A percentile compares a stretch with the other conserved stretches of the same genome.
These are phyloP conservation scores for Alternaria sp. DNA, from an alignment of 2,329 filamentous ascomycete species.

Conservation along the genomic window DNA sequence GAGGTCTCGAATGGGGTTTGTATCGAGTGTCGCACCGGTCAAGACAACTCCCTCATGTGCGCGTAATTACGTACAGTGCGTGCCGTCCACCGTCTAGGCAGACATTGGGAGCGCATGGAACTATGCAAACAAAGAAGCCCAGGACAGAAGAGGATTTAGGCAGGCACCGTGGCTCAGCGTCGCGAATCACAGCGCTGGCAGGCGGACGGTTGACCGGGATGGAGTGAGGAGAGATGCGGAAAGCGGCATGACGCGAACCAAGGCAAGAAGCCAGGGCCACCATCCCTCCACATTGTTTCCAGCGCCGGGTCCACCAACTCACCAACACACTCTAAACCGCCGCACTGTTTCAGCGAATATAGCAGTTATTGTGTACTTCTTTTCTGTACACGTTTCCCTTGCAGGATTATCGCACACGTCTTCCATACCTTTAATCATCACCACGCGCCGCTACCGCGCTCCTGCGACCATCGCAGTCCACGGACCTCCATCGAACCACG, in stretches of 20 bases:
- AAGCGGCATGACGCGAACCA: slow-evolving; percentile 10
- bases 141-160: neutral
- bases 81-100: neutral
- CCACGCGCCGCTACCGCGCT: neutral
- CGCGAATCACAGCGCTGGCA: slow-evolving; percentile 6
- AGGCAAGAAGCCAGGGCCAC: slow-evolving; percentile 11
- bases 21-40: neutral
- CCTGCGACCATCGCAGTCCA: neutral
- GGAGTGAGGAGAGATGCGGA: neutral
- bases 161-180: slow-evolving; percentile 1
- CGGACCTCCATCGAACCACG: neutral
- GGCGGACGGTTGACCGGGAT: slow-evolving; percentile 6
- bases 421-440: neutral
- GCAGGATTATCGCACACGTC: neutral
- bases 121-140: neutral
- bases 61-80: neutral
- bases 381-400: neutral
- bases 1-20: neutral
- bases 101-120: neutral
- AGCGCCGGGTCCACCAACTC: neutral
- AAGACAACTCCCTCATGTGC: neutral
- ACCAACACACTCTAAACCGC: slow-evolving; percentile 4
- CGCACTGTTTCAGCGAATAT: neutral
- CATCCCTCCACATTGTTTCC: slow-evolving; percentile 15
- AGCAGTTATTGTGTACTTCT: neutral